phyloP scores from a whole-genome alignment of 768 basidiomycete species.

The Artomyces pyxidatus region DNA sequence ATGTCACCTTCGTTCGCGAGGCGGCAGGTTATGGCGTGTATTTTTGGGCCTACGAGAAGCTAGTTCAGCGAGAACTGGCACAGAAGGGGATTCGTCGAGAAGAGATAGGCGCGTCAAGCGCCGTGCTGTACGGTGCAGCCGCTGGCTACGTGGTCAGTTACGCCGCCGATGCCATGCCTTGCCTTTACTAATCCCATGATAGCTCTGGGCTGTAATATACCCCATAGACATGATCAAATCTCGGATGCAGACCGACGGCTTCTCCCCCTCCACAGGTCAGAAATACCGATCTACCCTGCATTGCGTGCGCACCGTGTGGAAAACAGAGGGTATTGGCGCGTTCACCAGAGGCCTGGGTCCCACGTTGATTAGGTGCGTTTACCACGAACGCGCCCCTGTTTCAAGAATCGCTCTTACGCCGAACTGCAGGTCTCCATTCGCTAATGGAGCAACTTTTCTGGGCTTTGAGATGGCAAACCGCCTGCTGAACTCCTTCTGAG shows the following conservation, averaged over 20 bases:
- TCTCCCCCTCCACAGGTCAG: constrained; percentile 62
- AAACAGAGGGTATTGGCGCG: constrained; percentile 72
- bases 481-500: constrained; percentile 34
- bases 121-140: constrained; percentile 82
- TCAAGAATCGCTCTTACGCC: constrained; percentile 2
- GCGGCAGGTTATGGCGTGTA: constrained; percentile 79
- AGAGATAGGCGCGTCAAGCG: constrained; percentile 68
- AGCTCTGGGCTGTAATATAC: constrained; percentile 92
- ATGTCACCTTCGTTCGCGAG: constrained; percentile 79
- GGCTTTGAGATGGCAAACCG: constrained; percentile 92
- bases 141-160: constrained; percentile 76
- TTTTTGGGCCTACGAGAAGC: constrained; percentile 88
- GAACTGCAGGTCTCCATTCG: constrained; percentile 73
- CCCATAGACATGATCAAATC: constrained; percentile 97
- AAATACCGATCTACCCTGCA: constrained; percentile 80
- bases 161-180: constrained; percentile 6
- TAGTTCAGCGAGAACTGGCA: constrained; percentile 82
- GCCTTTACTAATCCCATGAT: constrained; percentile 6
- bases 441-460: constrained; percentile 94
- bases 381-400: constrained; percentile 4
- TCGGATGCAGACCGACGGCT: constrained; percentile 92
- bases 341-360: constrained; percentile 91
- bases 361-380: constrained; percentile 76
- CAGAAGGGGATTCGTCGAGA: constrained; percentile 62
- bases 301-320: constrained; percentile 77